phyloP scores from a whole-genome alignment of 441 rosid genomes.

The Hura crepitans region DNA sequence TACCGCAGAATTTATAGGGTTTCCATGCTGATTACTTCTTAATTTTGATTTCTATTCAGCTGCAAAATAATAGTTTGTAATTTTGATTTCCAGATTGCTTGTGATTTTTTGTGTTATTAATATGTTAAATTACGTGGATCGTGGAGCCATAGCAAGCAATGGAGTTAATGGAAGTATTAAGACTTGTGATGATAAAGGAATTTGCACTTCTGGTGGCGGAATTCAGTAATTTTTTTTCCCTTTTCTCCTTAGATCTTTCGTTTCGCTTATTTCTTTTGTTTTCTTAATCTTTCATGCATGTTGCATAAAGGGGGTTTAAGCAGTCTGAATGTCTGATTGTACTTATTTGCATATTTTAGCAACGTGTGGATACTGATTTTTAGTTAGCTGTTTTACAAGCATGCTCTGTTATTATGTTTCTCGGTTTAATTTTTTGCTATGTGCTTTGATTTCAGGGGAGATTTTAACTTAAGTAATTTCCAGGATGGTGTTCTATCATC shows the following conservation, averaged over 20 bases:
- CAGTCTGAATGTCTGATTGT: background rate
- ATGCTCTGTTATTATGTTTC: background rate
- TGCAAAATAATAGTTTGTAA: background rate
- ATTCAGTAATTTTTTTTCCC: slow-evolving; percentile 58
- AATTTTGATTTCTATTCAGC: background rate
- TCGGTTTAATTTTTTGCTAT: slow-evolving; percentile 2
- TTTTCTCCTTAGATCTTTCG: slow-evolving; percentile 17
- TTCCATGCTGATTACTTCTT: background rate
- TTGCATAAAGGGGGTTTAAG: background rate
- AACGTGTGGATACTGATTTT: background rate
- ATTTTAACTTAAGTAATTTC: slow-evolving; percentile 75
- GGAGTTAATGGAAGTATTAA: slow-evolving; percentile 82
- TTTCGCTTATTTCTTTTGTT: background rate
- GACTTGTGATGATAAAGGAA: slow-evolving; percentile 62
- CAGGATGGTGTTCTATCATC: slow-evolving; percentile 91
- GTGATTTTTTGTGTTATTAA: slow-evolving; percentile 77
- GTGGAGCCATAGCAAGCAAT: slow-evolving; percentile 94
- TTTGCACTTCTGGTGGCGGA: slow-evolving; percentile 77
- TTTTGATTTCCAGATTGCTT: slow-evolving; percentile 56
- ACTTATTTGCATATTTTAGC: background rate
- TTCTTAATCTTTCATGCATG: background rate
- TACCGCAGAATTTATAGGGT: slow-evolving; percentile 25
- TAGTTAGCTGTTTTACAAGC: background rate
- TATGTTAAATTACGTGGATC: slow-evolving; percentile 77
- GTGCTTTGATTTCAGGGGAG: slow-evolving; percentile 48